These are phyloP conservation scores for Trifolium dubium DNA, from an alignment of 306 rosid genomes.

Conservation along the genomic window DNA sequence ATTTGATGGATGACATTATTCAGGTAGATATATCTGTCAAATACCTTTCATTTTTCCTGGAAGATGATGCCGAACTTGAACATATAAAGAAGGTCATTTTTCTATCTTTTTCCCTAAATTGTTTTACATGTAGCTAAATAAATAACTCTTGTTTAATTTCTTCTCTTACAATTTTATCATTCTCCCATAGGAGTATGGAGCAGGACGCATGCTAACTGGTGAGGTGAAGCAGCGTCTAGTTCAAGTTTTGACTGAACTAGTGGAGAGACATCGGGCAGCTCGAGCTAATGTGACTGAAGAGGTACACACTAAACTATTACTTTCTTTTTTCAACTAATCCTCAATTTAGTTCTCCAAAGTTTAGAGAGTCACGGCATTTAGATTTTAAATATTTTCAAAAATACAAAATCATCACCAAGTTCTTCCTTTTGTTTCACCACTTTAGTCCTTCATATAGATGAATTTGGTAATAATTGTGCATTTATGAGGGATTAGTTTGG, in stretches of 20 bases:
- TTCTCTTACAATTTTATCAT: constrained; percentile 32
- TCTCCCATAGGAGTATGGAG: constrained; percentile 72
- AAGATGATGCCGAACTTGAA: constrained; percentile 80
- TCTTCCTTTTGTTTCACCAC: neutral
- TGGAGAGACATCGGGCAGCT: constrained; percentile 83
- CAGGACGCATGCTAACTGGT: constrained; percentile 93
- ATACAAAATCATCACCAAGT: constrained; percentile 10
- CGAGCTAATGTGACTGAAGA: constrained; percentile 92
- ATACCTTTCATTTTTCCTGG: constrained; percentile 83
- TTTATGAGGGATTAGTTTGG: neutral
- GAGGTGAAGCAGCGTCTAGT: constrained; percentile 83
- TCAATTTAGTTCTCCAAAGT: constrained; percentile 5
- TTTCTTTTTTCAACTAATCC: neutral
- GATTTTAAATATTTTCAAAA: neutral
- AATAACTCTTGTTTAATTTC: constrained; percentile 5
- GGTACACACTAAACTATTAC: constrained; percentile 54
- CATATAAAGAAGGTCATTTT: constrained; percentile 63
- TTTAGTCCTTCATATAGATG: neutral
- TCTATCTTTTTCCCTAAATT: constrained; percentile 15
- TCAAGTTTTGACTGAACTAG: constrained; percentile 74
- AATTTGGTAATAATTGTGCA: neutral
- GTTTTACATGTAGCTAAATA: constrained; percentile 14
- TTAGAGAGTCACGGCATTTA: neutral
- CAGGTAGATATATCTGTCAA: constrained; percentile 97
- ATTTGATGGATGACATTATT: constrained; percentile 22